phyloP scores from a whole-genome alignment of 257 asterid species.

The Gentiana straminea region DNA sequence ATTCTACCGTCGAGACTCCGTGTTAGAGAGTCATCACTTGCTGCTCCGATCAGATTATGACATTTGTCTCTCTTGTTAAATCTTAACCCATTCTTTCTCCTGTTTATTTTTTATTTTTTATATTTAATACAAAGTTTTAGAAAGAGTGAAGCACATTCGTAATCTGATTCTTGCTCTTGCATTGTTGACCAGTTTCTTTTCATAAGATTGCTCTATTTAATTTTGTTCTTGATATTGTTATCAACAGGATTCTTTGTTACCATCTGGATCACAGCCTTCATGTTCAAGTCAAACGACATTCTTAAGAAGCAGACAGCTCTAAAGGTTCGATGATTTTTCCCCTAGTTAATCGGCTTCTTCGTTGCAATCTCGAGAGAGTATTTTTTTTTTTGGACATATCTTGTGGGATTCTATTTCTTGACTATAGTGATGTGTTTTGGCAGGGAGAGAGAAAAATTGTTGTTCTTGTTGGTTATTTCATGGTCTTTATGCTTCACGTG shows the following conservation, averaged over 20 bases:
- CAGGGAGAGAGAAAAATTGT: constrained; percentile 79
- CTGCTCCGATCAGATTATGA: too few relatives aligned
- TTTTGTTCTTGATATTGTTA: constrained; percentile 8
- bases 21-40: too few relatives aligned
- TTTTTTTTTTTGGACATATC: neutral
- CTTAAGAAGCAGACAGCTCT: constrained; percentile 90
- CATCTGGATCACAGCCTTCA: constrained; percentile 63
- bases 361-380: neutral
- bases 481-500: constrained; percentile 50
- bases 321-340: constrained; percentile 34
- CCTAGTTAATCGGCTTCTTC: neutral
- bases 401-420: neutral
- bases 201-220: neutral
- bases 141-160: too few relatives aligned
- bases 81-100: too few relatives aligned
- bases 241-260: constrained; percentile 65
- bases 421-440: constrained; percentile 17
- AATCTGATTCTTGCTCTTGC: neutral
- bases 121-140: too few relatives aligned
- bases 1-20: too few relatives aligned
- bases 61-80: too few relatives aligned
- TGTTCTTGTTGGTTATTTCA: constrained; percentile 52
- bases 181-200: neutral
- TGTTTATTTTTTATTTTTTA: too few relatives aligned
- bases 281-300: constrained; percentile 83